Conservation (phyloP, 1,284 basidiomycete species). For the Austroboletus novae-zelandiae region DNA sequence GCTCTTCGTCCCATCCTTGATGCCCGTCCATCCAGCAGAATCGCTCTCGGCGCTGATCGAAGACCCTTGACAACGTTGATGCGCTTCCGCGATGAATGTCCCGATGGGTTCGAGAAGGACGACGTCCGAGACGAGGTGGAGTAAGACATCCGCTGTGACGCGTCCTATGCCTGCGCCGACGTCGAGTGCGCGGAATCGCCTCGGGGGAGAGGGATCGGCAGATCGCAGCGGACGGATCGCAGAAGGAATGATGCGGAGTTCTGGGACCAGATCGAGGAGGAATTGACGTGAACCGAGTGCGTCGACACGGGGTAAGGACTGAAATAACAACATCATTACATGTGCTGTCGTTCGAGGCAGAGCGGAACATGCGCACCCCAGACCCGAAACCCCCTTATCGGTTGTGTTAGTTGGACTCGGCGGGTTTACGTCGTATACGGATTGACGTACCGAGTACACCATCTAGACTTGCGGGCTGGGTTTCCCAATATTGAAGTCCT, state of each 20-base stretch:
- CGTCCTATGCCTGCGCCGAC: slow-evolving; percentile 91
- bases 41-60: slow-evolving; percentile 19
- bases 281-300: slow-evolving; percentile 85
- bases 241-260: slow-evolving; percentile 73
- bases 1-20: slow-evolving; percentile 62
- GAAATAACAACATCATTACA: slow-evolving; percentile 2
- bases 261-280: slow-evolving; percentile 75
- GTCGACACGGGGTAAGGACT: slow-evolving; percentile 88
- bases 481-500: slow-evolving; percentile 77
- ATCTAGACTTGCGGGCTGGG: slow-evolving; percentile 69
- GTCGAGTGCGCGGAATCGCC: slow-evolving; percentile 74
- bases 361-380: slow-evolving; percentile 48
- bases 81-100: slow-evolving; percentile 72
- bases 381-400: slow-evolving; percentile 67
- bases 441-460: slow-evolving; percentile 58
- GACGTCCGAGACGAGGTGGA: slow-evolving; percentile 82
- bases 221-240: slow-evolving; percentile 37
- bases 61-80: slow-evolving; percentile 42
- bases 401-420: background rate
- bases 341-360: background rate
- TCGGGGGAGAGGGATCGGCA: slow-evolving; percentile 5
- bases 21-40: slow-evolving; percentile 59
- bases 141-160: slow-evolving; percentile 81
- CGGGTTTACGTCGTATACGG: background rate
- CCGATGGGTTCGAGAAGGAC: slow-evolving; percentile 86